phyloP scores from a whole-genome alignment of 768 basidiomycete genomes.

The Lepiota venenata region DNA sequence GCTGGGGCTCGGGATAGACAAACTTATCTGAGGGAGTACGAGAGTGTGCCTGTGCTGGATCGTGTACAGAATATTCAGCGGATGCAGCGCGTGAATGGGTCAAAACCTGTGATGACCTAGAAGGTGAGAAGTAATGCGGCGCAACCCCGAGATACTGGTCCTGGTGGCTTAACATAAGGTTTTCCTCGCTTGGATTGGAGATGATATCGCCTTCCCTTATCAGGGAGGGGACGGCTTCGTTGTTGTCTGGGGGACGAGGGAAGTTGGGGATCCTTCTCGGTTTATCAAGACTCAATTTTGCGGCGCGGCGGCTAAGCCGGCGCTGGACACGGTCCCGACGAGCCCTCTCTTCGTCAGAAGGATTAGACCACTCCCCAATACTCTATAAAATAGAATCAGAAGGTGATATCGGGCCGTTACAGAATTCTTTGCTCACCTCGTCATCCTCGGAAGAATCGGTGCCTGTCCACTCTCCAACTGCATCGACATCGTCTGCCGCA shows the following conservation, averaged over 20 bases:
- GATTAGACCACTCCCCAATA: constrained; percentile 88
- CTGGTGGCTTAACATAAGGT: constrained; percentile 25
- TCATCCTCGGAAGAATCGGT: constrained; percentile 73
- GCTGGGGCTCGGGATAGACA: constrained; percentile 19
- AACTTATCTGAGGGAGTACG: constrained; percentile 41
- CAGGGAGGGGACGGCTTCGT: constrained; percentile 34
- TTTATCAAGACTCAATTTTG: constrained; percentile 40
- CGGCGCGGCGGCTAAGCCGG: constrained; percentile 48
- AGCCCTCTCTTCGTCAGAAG: constrained; percentile 85
- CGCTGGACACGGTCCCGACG: constrained; percentile 64
- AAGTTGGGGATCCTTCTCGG: constrained; percentile 78
- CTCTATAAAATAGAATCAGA: constrained; percentile 42
- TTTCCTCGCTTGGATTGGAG: constrained; percentile 87
- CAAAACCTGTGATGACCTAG: constrained; percentile 38
- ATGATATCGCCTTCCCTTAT: constrained; percentile 64
- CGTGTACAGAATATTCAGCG: constrained; percentile 55
- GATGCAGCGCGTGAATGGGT: constrained; percentile 68
- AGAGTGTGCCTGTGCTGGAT: constrained; percentile 65
- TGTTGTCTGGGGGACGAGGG: constrained; percentile 67
- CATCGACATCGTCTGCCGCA: constrained; percentile 30
- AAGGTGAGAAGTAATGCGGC: constrained; percentile 8
- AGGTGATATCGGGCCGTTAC: constrained; percentile 1
- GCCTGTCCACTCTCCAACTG: constrained; percentile 77
- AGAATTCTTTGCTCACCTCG: constrained; percentile 45
- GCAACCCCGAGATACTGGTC: constrained; percentile 10